A percentile compares a stretch with the other conserved stretches of the same genome.
These are phyloP conservation scores for Paramecium tetraurelia DNA, from an alignment of 73 alveolate species.

Conservation along the genomic window DNA sequence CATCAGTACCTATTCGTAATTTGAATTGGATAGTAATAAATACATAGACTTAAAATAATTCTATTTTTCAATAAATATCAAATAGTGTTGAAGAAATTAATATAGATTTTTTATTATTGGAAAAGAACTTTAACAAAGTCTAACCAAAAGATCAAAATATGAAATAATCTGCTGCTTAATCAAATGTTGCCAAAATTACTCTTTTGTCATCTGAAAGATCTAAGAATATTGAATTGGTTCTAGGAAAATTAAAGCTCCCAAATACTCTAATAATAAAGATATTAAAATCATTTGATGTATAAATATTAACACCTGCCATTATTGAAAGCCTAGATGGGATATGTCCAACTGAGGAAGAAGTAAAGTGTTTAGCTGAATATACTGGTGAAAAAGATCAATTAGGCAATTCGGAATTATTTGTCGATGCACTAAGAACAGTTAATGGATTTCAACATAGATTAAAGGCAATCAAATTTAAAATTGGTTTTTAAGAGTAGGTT, in stretches of 20 bases:
- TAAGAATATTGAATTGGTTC: slow-evolving; percentile 20
- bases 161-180: not conserved
- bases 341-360: slow-evolving; percentile 35
- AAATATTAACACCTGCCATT: not conserved
- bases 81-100: not conserved
- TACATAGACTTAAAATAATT: not conserved
- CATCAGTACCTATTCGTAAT: not conserved
- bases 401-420: slow-evolving; percentile 16
- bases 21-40: not conserved
- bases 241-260: slow-evolving; percentile 15
- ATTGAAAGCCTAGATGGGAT: not conserved
- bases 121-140: not conserved
- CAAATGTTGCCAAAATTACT: not conserved
- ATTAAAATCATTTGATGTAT: not conserved
- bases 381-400: not conserved
- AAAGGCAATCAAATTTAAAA: not conserved
- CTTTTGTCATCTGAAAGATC: slow-evolving; percentile 22
- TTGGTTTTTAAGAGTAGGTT: not conserved
- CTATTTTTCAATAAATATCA: not conserved
- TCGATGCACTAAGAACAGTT: not conserved
- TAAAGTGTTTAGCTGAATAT: not conserved
- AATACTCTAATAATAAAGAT: not conserved
- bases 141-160: not conserved
- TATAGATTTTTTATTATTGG: not conserved
- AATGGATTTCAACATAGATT: not conserved